phyloP scores from a whole-genome alignment of 805 yeast genomes.

The Kuraishia cidri region DNA sequence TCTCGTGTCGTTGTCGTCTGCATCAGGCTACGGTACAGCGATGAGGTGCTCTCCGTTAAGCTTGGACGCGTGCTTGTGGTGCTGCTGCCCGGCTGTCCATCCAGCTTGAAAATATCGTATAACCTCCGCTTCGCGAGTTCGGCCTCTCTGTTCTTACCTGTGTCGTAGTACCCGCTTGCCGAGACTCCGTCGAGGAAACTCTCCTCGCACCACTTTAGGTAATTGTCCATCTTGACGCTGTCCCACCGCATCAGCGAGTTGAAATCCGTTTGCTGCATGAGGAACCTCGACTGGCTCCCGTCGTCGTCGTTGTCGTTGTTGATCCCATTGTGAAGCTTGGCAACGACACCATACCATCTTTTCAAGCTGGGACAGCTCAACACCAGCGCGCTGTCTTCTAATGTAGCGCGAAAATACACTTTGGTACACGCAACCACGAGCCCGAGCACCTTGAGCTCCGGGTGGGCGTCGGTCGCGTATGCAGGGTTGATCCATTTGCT shows the following conservation, averaged over 20 bases:
- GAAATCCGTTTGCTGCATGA: slow-evolving; percentile 15
- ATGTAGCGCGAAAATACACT: slow-evolving; percentile 25
- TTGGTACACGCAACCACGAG: slow-evolving; percentile 22
- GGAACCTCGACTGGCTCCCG: slow-evolving; percentile 11
- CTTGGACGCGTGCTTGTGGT: neutral
- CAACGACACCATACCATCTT: no score
- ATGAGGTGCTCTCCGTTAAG: neutral
- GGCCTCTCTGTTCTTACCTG: no score
- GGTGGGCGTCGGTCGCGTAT: no score
- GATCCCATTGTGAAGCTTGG: neutral
- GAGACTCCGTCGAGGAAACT: no score
- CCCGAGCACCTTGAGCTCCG: slow-evolving; percentile 27
- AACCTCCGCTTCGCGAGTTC: slow-evolving; percentile 11
- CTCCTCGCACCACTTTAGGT: slow-evolving; percentile 41
- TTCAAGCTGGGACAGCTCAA: no score
- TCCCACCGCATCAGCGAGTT: slow-evolving; percentile 37
- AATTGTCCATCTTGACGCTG: slow-evolving; percentile 32
- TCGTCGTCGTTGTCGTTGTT: slow-evolving; percentile 3
- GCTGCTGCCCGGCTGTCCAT: slow-evolving; percentile 1
- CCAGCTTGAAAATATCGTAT: slow-evolving; percentile 12
- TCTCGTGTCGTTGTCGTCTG: neutral
- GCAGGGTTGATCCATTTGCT: no score
- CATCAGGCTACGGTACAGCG: neutral
- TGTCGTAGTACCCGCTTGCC: no score
- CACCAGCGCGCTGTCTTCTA: no score